These are phyloP conservation scores for Brettanomyces naardenensis DNA, from an alignment of 805 yeast genomes.

Conservation along the genomic window DNA sequence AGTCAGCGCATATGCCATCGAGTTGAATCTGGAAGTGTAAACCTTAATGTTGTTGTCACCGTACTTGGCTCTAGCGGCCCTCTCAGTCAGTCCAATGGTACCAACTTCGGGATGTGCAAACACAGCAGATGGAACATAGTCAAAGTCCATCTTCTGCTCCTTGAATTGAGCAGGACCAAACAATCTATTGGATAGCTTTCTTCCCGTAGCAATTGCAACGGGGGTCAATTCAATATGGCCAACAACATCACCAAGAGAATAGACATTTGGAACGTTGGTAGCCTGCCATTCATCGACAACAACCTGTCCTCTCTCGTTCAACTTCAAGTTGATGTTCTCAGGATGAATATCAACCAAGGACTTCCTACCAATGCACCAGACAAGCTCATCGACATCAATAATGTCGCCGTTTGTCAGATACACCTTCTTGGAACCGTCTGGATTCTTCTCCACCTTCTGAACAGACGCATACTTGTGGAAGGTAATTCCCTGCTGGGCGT, in stretches of 20 bases:
- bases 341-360: constrained; percentile 69
- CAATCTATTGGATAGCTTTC: constrained; percentile 84
- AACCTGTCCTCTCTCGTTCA: constrained; percentile 54
- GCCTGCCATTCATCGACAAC: constrained; percentile 84
- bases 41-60: constrained; percentile 77
- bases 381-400: constrained; percentile 66
- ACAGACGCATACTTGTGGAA: constrained; percentile 64
- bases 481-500: constrained; percentile 72
- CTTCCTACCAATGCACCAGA: constrained; percentile 94
- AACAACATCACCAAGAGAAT: constrained; percentile 89
- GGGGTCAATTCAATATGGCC: constrained; percentile 95
- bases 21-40: constrained; percentile 75
- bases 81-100: constrained; percentile 79
- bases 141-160: constrained; percentile 75
- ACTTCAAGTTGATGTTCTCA: constrained; percentile 65
- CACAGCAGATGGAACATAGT: constrained; percentile 89
- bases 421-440: constrained; percentile 42
- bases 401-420: constrained; percentile 32
- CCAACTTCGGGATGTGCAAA: constrained; percentile 98
- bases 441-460: constrained; percentile 37
- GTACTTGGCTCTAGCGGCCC: constrained; percentile 66
- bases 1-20: constrained; percentile 90
- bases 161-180: constrained; percentile 73
- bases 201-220: constrained; percentile 97
- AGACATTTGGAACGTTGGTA: constrained; percentile 63